Evolutionary conservation across 768 basidiomycete species (phyloP), one percentile per base, ranked within the genome.

Genomic region (Auricularia auricula-judae): DNA sequence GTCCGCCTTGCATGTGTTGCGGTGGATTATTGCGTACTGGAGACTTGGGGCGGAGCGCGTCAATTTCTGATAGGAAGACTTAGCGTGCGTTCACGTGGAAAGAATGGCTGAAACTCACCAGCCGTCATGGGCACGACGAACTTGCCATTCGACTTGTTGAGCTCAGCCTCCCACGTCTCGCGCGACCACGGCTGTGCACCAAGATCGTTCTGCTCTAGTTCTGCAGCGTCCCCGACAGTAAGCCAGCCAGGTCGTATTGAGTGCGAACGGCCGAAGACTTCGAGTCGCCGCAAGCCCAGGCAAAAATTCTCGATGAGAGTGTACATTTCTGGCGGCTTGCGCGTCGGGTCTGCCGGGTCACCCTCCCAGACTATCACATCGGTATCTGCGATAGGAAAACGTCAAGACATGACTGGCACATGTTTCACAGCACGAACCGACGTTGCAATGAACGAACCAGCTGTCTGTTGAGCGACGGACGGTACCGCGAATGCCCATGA

Each of bases 371-470:
- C 87, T 65, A 96, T 87, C 10, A 96, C 91, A 73, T 97, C 94
- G n/a, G 94, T 96, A 71, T 96, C 94, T 93, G 66, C 39, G 56
- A 33, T 59, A 29, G 56, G 21, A 18, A 18, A 29, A 29, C 29
- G 29, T 29, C 29, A 29, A 29, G 29, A 29, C 29, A 29, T 3
- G 2, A 29, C 29, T 29, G 47, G 47, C 21, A 33, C 29, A 29
- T 2, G 33, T 29, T 29, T 29, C 56, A 29, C 11, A 14, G 56
- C 56, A 59, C 91, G 62, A 73, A 91, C 91, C 93, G 68, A 99
- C 89, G 75, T 99, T 99, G 72, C 95, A 98, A 74, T 99, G 96
- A 0, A 97, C 96, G 75, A 98, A 95, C 88, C 92, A 91, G 66
- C 87, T 88, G 73, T 99, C 97, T 1, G 90, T 95, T 21, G 91